These are phyloP conservation scores for Marchantia polymorpha DNA, from an alignment of 225 moss, liverwort and hornwort species.

Conservation along the genomic window DNA sequence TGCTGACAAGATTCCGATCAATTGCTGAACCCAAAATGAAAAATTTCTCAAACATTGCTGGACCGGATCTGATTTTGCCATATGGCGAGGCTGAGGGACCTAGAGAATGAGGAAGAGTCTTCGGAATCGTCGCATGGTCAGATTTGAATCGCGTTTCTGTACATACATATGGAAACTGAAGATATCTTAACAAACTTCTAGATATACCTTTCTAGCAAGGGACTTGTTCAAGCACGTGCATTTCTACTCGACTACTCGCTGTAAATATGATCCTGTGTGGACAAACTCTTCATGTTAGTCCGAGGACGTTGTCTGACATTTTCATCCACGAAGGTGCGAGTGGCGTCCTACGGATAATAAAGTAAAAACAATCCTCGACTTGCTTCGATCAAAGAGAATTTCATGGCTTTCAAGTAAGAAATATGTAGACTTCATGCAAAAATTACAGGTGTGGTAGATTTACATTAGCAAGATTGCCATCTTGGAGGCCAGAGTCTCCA, in stretches of 20 bases:
- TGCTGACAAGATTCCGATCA: no score
- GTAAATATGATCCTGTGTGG: neutral
- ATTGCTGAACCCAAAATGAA: no score
- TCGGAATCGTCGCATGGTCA: no score
- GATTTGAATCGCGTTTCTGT: no score
- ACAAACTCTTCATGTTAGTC: neutral
- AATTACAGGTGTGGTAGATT: no score
- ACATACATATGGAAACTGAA: no score
- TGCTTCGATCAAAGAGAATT: neutral
- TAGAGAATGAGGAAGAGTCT: no score
- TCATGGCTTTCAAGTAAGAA: neutral
- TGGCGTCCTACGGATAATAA: neutral
- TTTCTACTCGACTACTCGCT: neutral
- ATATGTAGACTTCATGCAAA: neutral
- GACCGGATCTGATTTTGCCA: no score
- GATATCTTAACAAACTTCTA: no score
- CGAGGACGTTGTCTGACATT: neutral
- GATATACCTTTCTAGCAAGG: no score
- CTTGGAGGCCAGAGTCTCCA: conserved; percentile 40
- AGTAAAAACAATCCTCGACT: neutral
- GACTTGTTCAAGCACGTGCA: neutral
- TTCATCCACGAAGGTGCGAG: neutral
- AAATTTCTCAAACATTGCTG: no score
- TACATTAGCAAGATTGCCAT: conserved; percentile 38
- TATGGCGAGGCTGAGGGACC: no score